Base-by-base conservation (phyloP, 176 grass and related monocot genomes). In the Elymus sibiricus region DNA sequence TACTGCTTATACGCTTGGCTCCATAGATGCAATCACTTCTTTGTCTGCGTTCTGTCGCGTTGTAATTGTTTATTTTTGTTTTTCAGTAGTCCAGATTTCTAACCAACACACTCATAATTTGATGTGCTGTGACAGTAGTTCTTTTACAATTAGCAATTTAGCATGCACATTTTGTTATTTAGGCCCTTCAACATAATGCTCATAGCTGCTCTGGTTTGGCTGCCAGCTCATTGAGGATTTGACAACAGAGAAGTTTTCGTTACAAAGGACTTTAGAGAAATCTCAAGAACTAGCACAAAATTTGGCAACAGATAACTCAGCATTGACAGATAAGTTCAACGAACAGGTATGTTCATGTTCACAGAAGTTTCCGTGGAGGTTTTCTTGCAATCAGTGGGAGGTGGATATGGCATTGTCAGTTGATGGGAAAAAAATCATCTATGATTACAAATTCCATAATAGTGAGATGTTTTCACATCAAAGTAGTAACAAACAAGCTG, bases 151-250 rank as follows among this genome's bases (percentile, higher is more conserved):
- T 64, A 66, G 21, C 28, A 55, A 62, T 31, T 82, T 58, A 78
- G 25, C 24, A 44, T 85, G 58, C 53, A 60, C 24, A 42, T 39
- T 64, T 84, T 81, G 7, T 70, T 84, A 49, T 80, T 76, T 64
- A 80, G 5, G 21, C 14, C 22, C 38, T 82, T 78, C 8, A 12
- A 27, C 40, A 81, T 70, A 78, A 7, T 84, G 22, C 72, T 93
- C 74, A 93, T 46, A 69, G 12, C 5, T 80, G 51, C 38, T 73
- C 49, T 79, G 76, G 24, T 92, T 80, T 89, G 82, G 49, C 70
- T 83, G 38, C 53, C 92, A 99, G 97, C 89, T 95, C 64, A 99
- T 99, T 67, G 94, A 99, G 67, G 97, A 99, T 93, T 89, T 99
- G 87, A 99, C 97, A 60, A 88, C 91, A 92, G 94, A 97, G 73